Evolutionary conservation across 352 stramenopile species (phyloP).

Genomic region (Aphanomyces invadans): DNA sequence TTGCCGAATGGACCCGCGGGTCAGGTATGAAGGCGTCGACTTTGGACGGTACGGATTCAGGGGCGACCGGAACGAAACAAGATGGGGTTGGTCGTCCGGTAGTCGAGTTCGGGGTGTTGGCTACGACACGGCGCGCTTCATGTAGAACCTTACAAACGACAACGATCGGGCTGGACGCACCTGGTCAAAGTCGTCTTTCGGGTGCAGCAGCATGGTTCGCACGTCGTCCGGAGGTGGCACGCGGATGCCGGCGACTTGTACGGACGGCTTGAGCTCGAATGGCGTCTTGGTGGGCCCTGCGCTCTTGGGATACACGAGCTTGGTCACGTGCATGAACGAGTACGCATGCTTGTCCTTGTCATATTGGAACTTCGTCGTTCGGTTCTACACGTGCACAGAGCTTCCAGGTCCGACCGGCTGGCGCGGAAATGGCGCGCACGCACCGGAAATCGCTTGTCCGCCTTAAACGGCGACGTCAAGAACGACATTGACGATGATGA

Average conservation of each 20-base stretch:
- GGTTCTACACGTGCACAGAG: background rate
- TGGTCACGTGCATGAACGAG: background rate
- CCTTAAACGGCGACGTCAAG: background rate
- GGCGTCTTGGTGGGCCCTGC: background rate
- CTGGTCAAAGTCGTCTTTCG: background rate
- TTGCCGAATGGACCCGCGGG: background rate
- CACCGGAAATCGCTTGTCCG: constrained; percentile 6
- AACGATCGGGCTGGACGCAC: background rate
- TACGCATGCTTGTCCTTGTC: background rate
- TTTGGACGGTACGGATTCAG: background rate
- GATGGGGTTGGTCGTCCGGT: background rate
- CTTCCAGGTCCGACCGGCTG: background rate
- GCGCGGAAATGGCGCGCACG: too few species aligned
- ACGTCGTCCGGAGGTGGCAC: background rate
- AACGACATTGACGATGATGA: background rate
- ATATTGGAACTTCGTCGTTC: constrained; percentile 1
- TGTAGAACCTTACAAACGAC: background rate
- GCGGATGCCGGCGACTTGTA: background rate
- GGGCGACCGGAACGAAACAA: background rate
- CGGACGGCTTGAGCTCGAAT: background rate
- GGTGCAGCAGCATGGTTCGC: background rate
- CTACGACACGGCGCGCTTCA: too few species aligned
- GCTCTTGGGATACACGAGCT: constrained; percentile 9
- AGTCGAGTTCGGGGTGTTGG: background rate
- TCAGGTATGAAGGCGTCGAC: background rate